Evolutionary conservation across 768 basidiomycete species (phyloP), one percentile per base, ranked within the genome.

Genomic region (Ephemerocybe angulata): DNA sequence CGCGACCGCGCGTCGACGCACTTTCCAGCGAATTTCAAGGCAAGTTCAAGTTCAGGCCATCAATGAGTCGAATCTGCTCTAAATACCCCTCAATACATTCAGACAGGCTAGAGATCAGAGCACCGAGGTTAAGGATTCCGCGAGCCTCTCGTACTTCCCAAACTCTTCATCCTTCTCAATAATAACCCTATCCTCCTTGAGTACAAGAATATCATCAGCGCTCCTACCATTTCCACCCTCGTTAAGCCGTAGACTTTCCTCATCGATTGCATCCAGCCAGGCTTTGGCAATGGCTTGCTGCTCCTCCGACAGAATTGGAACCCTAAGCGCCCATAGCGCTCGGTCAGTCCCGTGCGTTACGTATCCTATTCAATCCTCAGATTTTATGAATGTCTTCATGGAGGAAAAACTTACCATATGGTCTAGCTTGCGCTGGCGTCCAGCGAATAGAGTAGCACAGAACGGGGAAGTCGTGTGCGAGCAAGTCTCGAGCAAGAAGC

Each of bases 291-390:
- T 62, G 0, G 65, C 62, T 7, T 72, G 65, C 59, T 90, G 80
- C 3, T 75, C 60, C 0, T 68, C 55, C 3, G 72, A 68, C 54
- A 91, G 65, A n/a, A 61, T 64, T 4, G 84, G 79, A 1, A 75
- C 56, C 4, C 83, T 76, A 15, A 89, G 70, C 1, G 84, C 76
- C 83, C 87, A 90, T 15, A 90, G 50, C 25, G 70, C 56, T 5
- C 84, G 74, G 60, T 91, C 90, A 7, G 80, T 80, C 4, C 72
- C 86, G 60, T 91, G 89, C 0, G 87, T 88, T 5, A 90, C 84
- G 52, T 83, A 82, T 1, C 85, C 86, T 88, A 50, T 13, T 8
- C 22, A 11, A 17, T 10, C 37, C 10, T 38, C 22, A 52, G 24
- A 44, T 24, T 21, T 11, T 21, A 2, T 1, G 21, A 33, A 30